Conservation (phyloP, 2,329 filamentous ascomycete genomes). For the Sporothrix schenckii region DNA sequence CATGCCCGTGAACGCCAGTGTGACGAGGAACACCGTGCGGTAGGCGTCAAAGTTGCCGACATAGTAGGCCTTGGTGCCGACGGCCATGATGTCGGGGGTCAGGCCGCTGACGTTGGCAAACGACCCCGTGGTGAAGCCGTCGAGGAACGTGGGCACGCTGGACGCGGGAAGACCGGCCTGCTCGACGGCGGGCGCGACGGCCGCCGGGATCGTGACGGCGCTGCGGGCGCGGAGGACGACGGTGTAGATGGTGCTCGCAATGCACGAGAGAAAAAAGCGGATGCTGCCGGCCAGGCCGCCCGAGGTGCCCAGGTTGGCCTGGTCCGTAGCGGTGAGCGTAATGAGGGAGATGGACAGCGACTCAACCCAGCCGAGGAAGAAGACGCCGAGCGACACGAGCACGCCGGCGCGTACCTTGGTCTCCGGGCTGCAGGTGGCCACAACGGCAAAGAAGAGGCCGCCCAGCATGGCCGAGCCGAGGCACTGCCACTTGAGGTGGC, state of each 20-base stretch:
- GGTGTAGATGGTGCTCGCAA: slow-evolving; percentile 44
- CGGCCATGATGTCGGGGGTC: slow-evolving; percentile 41
- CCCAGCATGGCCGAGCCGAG: slow-evolving; percentile 40
- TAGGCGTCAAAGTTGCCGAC: slow-evolving; percentile 44
- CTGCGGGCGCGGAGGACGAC: slow-evolving; percentile 44
- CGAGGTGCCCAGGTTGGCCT: slow-evolving; percentile 44
- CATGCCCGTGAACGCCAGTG: slow-evolving; percentile 44
- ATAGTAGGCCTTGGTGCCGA: slow-evolving; percentile 42
- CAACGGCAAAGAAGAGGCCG: slow-evolving; percentile 41
- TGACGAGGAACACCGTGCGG: slow-evolving; percentile 44
- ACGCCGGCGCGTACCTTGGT: slow-evolving; percentile 39
- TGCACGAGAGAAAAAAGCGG: slow-evolving; percentile 43
- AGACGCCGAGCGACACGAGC: slow-evolving; percentile 42
- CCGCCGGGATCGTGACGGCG: slow-evolving; percentile 40
- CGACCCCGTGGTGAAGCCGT: slow-evolving; percentile 40
- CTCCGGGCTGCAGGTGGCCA: slow-evolving; percentile 41
- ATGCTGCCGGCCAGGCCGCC: slow-evolving; percentile 45
- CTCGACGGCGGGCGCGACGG: slow-evolving; percentile 43
- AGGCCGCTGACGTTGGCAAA: slow-evolving; percentile 42
- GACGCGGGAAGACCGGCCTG: slow-evolving; percentile 46
- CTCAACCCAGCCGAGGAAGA: slow-evolving; percentile 46
- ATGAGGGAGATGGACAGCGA: slow-evolving; percentile 44
- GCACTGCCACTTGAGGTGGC: slow-evolving; percentile 43
- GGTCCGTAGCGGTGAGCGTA: slow-evolving; percentile 43
- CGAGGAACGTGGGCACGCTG: slow-evolving; percentile 44